Evolutionary conservation across 345 rosid genomes (phyloP).

Genomic region (Populus tremula): DNA sequence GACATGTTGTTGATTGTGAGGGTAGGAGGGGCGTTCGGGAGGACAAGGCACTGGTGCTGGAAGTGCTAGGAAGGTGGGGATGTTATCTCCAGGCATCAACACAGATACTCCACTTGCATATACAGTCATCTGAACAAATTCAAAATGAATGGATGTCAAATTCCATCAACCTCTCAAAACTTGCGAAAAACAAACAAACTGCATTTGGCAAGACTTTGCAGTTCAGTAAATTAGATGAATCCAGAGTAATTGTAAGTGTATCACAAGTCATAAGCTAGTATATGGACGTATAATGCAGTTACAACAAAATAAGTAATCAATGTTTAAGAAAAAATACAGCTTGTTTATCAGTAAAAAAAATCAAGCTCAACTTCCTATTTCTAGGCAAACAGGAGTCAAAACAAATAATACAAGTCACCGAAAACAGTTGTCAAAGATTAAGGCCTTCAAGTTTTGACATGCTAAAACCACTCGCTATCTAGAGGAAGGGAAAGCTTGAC

Average conservation of each 20-base stretch:
- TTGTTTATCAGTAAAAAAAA: no score
- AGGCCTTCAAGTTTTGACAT: no score
- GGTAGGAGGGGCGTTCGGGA: constrained; percentile 23
- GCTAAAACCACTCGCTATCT: no score
- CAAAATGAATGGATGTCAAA: not conserved
- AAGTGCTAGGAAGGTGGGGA: constrained; percentile 80
- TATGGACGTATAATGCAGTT: not conserved
- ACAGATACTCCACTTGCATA: constrained; percentile 83
- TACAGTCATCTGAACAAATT: constrained; percentile 62
- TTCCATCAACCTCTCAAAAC: not conserved
- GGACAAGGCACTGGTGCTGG: constrained; percentile 65
- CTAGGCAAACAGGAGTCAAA: no score
- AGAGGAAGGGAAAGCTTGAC: no score
- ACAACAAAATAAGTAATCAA: no score
- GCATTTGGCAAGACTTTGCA: not conserved
- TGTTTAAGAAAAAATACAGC: no score
- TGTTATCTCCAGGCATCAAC: constrained; percentile 85
- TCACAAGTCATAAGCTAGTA: not conserved
- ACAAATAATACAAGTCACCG: no score
- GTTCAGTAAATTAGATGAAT: not conserved
- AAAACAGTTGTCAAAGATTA: no score
- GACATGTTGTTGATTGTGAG: constrained; percentile 20
- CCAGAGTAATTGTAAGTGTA: not conserved
- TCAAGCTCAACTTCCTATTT: no score
- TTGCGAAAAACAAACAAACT: not conserved